Conservation (phyloP, 495 filamentous ascomycete genomes). For the Hypoxylon lenormandii region DNA sequence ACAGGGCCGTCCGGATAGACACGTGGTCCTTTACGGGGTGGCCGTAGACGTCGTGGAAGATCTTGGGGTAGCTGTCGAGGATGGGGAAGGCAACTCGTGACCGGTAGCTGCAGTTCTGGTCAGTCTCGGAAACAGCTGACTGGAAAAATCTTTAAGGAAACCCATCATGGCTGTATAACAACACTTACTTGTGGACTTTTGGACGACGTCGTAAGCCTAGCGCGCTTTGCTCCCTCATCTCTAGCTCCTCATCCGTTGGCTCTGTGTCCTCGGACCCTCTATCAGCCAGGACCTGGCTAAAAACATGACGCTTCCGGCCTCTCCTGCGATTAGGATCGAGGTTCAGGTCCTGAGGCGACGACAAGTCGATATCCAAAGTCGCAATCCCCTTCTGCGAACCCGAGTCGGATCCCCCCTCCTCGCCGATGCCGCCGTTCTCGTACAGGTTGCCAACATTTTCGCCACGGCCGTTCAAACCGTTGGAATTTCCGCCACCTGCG, state of each 20-base stretch:
- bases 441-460: constrained; percentile 24
- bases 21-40: constrained; percentile 57
- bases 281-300: constrained; percentile 68
- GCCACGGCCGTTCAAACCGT: constrained; percentile 34
- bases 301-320: constrained; percentile 65
- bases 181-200: constrained; percentile 71
- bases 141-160: too few species aligned
- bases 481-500: constrained; percentile 39
- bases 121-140: too few species aligned
- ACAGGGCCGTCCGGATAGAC: constrained; percentile 73
- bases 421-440: constrained; percentile 19
- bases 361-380: constrained; percentile 70
- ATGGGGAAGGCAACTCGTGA: constrained; percentile 76
- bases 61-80: constrained; percentile 82
- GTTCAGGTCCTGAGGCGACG: constrained; percentile 56
- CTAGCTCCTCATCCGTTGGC: constrained; percentile 49
- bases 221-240: constrained; percentile 47
- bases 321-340: constrained; percentile 40
- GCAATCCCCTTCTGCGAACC: constrained; percentile 51
- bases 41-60: constrained; percentile 65
- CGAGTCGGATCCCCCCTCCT: constrained; percentile 42
- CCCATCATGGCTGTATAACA: neutral
- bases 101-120: constrained; percentile 50
- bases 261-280: constrained; percentile 51
- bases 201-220: constrained; percentile 58